phyloP scores from a whole-genome alignment of 2,329 filamentous ascomycete species.

The Talaromyces pinophilus region DNA sequence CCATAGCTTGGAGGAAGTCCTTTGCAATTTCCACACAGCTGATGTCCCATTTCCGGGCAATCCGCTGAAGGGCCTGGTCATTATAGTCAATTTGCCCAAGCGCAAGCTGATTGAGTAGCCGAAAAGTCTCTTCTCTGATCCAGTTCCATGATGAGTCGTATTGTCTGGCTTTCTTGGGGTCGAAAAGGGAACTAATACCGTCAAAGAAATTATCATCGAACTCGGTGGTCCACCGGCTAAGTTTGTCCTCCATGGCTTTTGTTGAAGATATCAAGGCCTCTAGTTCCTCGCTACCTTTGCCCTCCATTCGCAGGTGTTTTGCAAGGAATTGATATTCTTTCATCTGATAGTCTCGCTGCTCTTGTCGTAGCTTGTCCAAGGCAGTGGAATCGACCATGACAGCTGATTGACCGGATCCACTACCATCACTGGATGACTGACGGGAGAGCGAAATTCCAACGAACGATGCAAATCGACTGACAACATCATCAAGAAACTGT shows the following conservation, averaged over 20 bases:
- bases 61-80: slow-evolving; percentile 76
- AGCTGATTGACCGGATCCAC: neutral
- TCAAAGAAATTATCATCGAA: slow-evolving; percentile 95
- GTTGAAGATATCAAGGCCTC: slow-evolving; percentile 75
- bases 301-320: slow-evolving; percentile 93
- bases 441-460: slow-evolving; percentile 62
- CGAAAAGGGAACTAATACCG: slow-evolving; percentile 93
- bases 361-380: neutral
- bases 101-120: slow-evolving; percentile 99
- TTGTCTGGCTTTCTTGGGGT: slow-evolving; percentile 84
- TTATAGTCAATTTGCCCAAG: slow-evolving; percentile 91
- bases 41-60: slow-evolving; percentile 2
- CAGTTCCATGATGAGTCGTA: slow-evolving; percentile 99
- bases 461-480: slow-evolving; percentile 79
- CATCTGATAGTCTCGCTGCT: neutral
- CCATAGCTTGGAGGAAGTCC: neutral
- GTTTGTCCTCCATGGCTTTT: slow-evolving; percentile 82
- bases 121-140: slow-evolving; percentile 94
- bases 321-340: slow-evolving; percentile 55
- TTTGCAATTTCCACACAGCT: slow-evolving; percentile 8
- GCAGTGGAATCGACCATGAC: neutral
- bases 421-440: neutral
- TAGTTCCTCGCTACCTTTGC: slow-evolving; percentile 83
- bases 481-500: slow-evolving; percentile 80
- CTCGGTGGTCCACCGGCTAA: slow-evolving; percentile 92